Base-by-base conservation (phyloP, 257 asterid genomes). In the Anisodus acutangulus region DNA sequence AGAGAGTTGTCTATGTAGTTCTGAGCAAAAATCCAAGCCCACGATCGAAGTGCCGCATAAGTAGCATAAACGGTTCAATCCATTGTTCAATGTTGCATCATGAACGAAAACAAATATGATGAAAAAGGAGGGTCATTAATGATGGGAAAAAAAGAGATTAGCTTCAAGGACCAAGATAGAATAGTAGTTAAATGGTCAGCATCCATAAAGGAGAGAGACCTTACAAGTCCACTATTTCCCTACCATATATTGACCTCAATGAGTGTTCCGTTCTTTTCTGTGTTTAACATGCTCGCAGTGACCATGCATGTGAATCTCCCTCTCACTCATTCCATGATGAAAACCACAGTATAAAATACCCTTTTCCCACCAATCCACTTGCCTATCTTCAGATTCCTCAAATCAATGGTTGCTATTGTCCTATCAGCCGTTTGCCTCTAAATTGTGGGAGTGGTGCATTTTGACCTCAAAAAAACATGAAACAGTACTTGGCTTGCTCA, bases 381-480 rank as follows among this genome's bases (percentile, higher is more conserved):
- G 41, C 39, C 4, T 19, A 47, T 35, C 74, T 64, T n/a, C 41
- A 47, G 39, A 47, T 76, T 76, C 45, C 63, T 76, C 19, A 7
- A 76, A 76, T 16, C 63, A 51, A 76, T 7, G 63, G 81, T 35
- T 12, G 81, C 43, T 51, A 13, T 22, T 26, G 15, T 51, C 63
- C 63, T 76, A 51, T 51, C 81, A 51, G 47, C 41, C 47, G 26
- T 76, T 76, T 76, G 81, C 81, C 63, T 76, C 81, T 76, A 76
- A 22, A 26, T 51, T 51, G 51, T 76, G 63, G 6, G 37, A 51
- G 22, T 49, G 58, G 47, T 76, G 63, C 45, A 22, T 11, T 76
- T 76, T 76, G 45, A 76, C 62, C 62, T 76, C 81, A 49, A 76
- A 22, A 49, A 22, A 76, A 15, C 81, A 76, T 51, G 81, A 13